Base-by-base conservation (phyloP, 1,284 basidiomycete genomes). In the Irpex sp. region DNA sequence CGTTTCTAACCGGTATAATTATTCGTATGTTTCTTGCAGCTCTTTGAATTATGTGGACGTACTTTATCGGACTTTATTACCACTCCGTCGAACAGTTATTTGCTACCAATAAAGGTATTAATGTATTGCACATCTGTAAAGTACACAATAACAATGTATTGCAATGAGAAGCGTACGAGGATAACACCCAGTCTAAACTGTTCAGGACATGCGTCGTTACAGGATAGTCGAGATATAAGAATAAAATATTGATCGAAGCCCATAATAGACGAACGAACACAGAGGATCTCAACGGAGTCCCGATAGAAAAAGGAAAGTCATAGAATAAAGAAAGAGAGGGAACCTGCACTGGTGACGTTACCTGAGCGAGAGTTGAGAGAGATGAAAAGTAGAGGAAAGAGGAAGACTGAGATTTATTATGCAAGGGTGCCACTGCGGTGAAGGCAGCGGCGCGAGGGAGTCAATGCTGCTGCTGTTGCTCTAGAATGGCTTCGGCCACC, bases 391-490 rank as follows among this genome's bases (percentile, higher is more conserved):
- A 1, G 44, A 51, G 9, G 21, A 40, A 47, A n/a, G 61, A 58
- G 21, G 26, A 52, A 44, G n/a, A 7, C 4, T 57, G 54, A 15
- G 17, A 4, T 15, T 31, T 21, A 17, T 31, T 19, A 34, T 15
- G 15, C 48, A 9, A 17, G 58, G 51, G 55, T 54, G 62, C 58
- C 58, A 36, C 54, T 36, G 62, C 57, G 62, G 37, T 21, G 37
- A 40, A 21, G 44, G 58, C 57, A 61, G 61, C 57, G 31, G 61
- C 55, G 47, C 38, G 62, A 68, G 56, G 67, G 68, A 74, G 73
- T 74, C 73, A 74, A 73, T 74, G 71, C 64, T 57, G 21, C 65
- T 62, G 59, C 62, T 17, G 54, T 54, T 44, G 58, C 63, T 68
- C 66, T 36, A 60, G 63, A 21, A 66, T n/a, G 48, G 68, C 73